Base-by-base conservation (phyloP, 805 yeast genomes). In the Nadsonia fulvescens region DNA sequence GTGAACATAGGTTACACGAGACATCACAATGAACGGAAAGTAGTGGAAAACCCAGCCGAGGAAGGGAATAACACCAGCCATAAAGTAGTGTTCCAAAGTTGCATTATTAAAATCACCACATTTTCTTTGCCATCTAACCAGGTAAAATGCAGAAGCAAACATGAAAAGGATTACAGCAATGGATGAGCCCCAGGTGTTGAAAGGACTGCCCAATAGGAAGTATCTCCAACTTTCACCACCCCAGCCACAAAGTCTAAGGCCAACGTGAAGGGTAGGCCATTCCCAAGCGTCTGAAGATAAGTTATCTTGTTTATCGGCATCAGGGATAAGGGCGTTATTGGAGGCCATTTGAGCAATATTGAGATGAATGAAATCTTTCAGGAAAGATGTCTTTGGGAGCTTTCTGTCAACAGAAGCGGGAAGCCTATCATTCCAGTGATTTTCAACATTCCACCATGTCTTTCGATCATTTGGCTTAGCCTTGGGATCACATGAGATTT, bases 1-100 rank as follows among this genome's bases (percentile, higher is more conserved):
- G 53, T 86, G 98, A 17, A 86, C 89, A 48, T 89, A 86, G 2
- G 93, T 82, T 31, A 89, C 95, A 58, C 98, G 76, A 8, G 91
- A 82, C 98, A 86, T 86, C 32, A 81, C 53, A 16, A 75, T 66
- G 53, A 86, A 86, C 17, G 98, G 96, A 42, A 77, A 45, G 51
- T 60, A 86, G 52, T 86, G 95, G 42, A 81, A 58, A 22, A 70
- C 61, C 95, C 95, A 86, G 7, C 93, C 93, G 21, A 78, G 44
- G 55, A 83, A 74, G 14, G 96, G 94, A 40, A 77, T 68, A 17
- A 76, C 43, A 29, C 92, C 93, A 20, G 77, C 76, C 52, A 67
- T 55, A 9, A 61, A 37, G 34, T 59, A 56, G 29, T 39, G 48
- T 50, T 53, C 63, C 21, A 61, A 39, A 19, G 47, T 46, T 15